Conservation (phyloP, 2,329 filamentous ascomycete genomes). For the Cladosporium sp. region DNA sequence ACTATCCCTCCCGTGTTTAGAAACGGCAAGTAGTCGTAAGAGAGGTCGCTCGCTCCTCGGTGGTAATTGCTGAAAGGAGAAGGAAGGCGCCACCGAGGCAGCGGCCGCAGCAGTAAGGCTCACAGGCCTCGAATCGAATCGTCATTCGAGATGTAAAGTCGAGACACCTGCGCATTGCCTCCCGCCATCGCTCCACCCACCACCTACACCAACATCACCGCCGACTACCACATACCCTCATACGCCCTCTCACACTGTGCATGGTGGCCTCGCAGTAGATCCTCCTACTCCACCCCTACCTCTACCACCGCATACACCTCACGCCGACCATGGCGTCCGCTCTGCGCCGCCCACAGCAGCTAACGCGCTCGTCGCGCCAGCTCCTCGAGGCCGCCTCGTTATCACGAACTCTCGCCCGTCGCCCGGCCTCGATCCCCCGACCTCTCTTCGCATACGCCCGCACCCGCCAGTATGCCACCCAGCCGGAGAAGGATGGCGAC, state of each 20-base stretch:
- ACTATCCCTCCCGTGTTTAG: not conserved
- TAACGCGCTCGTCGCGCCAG: slow-evolving; percentile 37
- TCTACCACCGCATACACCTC: not conserved
- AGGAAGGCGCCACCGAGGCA: slow-evolving; percentile 5
- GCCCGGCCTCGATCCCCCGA: slow-evolving; percentile 43
- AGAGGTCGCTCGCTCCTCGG: not conserved
- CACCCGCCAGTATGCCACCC: slow-evolving; percentile 45
- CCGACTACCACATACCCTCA: not conserved
- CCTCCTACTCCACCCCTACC: not conserved
- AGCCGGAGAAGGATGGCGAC: slow-evolving; percentile 30
- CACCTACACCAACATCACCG: not conserved
- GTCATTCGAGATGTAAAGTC: slow-evolving; percentile 4
- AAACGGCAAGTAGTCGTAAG: not conserved
- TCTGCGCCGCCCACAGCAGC: slow-evolving; percentile 37
- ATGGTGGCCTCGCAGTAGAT: slow-evolving; percentile 17
- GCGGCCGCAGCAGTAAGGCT: not conserved
- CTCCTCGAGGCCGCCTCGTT: slow-evolving; percentile 35
- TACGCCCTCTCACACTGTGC: slow-evolving; percentile 2
- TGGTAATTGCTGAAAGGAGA: not conserved
- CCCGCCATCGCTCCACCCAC: not conserved
- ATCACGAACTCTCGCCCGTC: slow-evolving; percentile 36
- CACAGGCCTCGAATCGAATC: not conserved
- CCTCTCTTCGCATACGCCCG: slow-evolving; percentile 47
- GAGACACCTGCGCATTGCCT: slow-evolving; percentile 5
- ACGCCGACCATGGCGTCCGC: slow-evolving; percentile 34